Base-by-base conservation (phyloP, 257 asterid genomes). In the Plantago elongata region DNA sequence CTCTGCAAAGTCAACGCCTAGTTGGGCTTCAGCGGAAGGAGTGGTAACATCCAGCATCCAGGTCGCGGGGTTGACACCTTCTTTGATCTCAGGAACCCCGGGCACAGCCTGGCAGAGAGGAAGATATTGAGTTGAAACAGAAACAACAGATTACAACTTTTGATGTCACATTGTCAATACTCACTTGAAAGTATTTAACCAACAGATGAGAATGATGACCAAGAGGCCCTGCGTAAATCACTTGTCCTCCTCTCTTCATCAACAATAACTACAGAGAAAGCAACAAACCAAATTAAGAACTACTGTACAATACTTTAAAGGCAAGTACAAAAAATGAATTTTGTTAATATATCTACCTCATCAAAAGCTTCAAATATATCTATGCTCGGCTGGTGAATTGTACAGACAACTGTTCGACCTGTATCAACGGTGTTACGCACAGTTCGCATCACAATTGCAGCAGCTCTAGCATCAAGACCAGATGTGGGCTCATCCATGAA, bases 401-500 rank as follows among this genome's bases (percentile, higher is more conserved):
- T 89, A 78, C 97, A 89, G 54, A 89, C 95, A 17, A 89, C 94
- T 7, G 95, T 86, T 60, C 95, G 76, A 13, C 97, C 97, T 0
- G 97, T 89, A 57, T 86, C 97, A 0, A 89, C 97, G 0, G 97
- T 89, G 79, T 89, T 89, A 15, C 97, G 80, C 13, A 89, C 95
- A 6, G 95, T 65, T 18, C 95, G 72, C 97, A 86, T 89, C 70
- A 89, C 94, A 45, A 89, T 86, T 7, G 97, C 97, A 34, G 97
- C 97, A 57, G 97, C 95, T 72, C 95, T 74, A 56, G 97, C 97
- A 73, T 89, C 97, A 27, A 89, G 95, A 0, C 95, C 89, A 14
- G 97, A 84, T 29, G 97, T 89, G 11, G 95, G 97, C 52, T 89
- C 97, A 58, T 89, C 97, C 97, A 89, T 89, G 84, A 89, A 89